Conservation (phyloP, 2,329 filamentous ascomycete genomes). For the Ceratocystiopsis sp. region DNA sequence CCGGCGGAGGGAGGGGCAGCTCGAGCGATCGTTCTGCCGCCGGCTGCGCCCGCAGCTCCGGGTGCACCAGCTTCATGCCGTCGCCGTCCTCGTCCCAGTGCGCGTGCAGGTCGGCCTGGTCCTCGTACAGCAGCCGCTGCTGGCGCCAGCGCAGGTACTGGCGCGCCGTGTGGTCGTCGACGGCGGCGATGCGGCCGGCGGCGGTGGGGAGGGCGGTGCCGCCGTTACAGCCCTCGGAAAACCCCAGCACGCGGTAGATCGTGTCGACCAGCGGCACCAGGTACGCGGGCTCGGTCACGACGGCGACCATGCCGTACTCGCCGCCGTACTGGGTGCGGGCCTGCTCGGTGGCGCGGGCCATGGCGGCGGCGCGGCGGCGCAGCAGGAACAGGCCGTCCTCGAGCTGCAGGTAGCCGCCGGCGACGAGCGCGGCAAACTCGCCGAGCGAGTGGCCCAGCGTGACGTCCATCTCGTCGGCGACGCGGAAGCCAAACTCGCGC, state of each 20-base stretch:
- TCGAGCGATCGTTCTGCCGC: not conserved
- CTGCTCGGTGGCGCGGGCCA: constrained; percentile 57
- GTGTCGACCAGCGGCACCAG: constrained; percentile 51
- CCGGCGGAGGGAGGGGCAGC: constrained; percentile 36
- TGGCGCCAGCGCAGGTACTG: too few relatives aligned
- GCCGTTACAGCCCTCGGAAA: constrained; percentile 39
- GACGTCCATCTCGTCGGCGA: constrained; percentile 56
- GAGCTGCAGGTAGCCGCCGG: constrained; percentile 64
- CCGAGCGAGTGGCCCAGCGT: constrained; percentile 82
- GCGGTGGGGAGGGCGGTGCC: too few relatives aligned
- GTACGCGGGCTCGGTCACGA: constrained; percentile 73
- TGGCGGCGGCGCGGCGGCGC: constrained; percentile 59
- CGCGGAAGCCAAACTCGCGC: constrained; percentile 63
- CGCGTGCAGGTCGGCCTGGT: constrained; percentile 44
- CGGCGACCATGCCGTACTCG: constrained; percentile 85
- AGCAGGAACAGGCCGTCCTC: constrained; percentile 64
- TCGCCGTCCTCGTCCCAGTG: not conserved
- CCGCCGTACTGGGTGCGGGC: constrained; percentile 53
- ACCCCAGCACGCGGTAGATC: constrained; percentile 64
- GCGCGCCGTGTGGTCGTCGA: not conserved
- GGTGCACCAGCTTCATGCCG: not conserved
- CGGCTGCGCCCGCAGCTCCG: not conserved
- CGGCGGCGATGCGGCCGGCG: too few relatives aligned
- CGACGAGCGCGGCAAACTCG: constrained; percentile 82
- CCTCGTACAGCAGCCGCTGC: constrained; percentile 43